Percentiles rank a stretch among this genome's conserved stretches.
phyloP scores from a whole-genome alignment of 2,329 filamentous ascomycete species.

The Fusarium napiforme region DNA sequence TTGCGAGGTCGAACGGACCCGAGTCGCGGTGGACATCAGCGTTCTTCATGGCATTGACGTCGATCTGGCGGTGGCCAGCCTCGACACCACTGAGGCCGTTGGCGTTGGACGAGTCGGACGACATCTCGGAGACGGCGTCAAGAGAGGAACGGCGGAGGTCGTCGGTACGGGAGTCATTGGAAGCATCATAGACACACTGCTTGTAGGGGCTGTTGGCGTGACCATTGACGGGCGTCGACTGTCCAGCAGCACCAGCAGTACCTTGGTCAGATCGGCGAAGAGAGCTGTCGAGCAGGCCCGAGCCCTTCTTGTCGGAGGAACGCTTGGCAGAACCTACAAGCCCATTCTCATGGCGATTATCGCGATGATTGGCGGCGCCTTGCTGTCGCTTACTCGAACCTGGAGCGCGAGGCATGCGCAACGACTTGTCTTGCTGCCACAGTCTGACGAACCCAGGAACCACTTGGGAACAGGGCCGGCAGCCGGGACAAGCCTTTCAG shows the following conservation, averaged over 20 bases:
- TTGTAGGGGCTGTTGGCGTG: conserved; percentile 52
- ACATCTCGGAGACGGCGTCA: conserved; percentile 64
- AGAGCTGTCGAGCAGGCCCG: conserved; percentile 56
- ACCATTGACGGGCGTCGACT: conserved; percentile 45
- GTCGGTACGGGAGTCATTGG: conserved; percentile 55
- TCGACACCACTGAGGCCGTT: conserved; percentile 55
- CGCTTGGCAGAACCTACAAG: conserved; percentile 70
- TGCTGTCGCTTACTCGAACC: conserved; percentile 70
- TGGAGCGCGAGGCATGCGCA: conserved; percentile 71
- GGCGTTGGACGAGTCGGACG: conserved; percentile 62
- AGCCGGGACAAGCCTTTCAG: conserved; percentile 48
- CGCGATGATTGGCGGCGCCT: conserved; percentile 72
- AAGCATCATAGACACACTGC: conserved; percentile 48
- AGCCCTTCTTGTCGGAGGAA: conserved; percentile 57
- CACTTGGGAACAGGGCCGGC: conserved; percentile 51
- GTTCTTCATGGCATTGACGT: conserved; percentile 76
- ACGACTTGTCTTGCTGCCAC: conserved; percentile 47
- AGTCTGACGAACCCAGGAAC: conserved; percentile 51
- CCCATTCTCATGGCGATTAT: conserved; percentile 87
- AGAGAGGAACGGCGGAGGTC: conserved; percentile 61
- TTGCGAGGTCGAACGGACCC: conserved; percentile 79
- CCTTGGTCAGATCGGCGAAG: conserved; percentile 49
- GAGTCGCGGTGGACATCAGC: conserved; percentile 75
- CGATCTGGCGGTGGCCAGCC: conserved; percentile 71
- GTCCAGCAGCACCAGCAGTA: conserved; percentile 47